Evolutionary conservation across 176 grass and related monocot genomes (phyloP), one percentile per base, ranked within the genome.

Genomic region (Thalia dealbata): DNA sequence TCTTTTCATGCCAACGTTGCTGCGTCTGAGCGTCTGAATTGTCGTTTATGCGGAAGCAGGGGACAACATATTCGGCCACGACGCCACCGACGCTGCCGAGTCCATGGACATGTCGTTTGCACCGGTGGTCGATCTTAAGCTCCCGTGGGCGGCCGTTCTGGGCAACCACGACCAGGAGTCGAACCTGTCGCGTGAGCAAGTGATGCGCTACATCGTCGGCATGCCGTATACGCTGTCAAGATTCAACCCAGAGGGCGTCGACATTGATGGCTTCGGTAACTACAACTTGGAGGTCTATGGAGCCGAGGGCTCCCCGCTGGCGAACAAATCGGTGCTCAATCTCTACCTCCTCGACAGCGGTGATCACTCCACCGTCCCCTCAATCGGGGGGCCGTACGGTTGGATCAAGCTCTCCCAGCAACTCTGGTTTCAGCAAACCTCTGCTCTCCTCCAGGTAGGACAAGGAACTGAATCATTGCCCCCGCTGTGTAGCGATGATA

Each of bases 81-180:
- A 97, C 72, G 45, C 90, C 1, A 88, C 78, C 9, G 79, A 97
- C 1, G 82, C 93, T 0, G 77, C 83, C 41, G 92, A 92, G 69
- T 97, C 93, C 13, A 79, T 97, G 93, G 81, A 83, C 51, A 84
- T 86, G 22, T 82, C 93, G 27, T 92, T 92, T n/a, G 86, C 85
- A 25, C 93, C 93, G 14, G 89, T 63, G 11, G 74, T 97, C 45
- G 32, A 69, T 41, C 88, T 90, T 78, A 88, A 84, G 32, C 89
- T 92, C 14, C 93, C 90, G 22, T 97, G 93, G 93, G 89, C 93
- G 69, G 89, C 93, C 24, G 87, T 88, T 29, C 78, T 97, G 7
- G 93, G 93, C 15, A 97, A 97, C 76, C 93, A 97, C 59, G 93
- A 97, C 76, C 93, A 97, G 59, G 87, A 97, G 76, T 86, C 87